Evolutionary conservation across 2,329 filamentous ascomycete species (phyloP).

Genomic region (Ramichloridium luteum): DNA sequence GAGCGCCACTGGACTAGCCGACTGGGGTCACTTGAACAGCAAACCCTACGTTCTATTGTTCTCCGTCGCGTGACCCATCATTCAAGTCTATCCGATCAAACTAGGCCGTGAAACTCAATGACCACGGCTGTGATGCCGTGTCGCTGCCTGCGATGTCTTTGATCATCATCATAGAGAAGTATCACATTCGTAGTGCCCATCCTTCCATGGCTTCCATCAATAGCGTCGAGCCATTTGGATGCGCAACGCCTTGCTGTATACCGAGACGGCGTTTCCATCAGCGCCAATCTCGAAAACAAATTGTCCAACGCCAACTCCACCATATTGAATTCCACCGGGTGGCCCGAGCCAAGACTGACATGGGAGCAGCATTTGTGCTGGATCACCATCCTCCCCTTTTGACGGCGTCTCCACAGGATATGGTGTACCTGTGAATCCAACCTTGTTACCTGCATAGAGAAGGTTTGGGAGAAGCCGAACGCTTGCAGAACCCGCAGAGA

Average conservation of each 20-base stretch:
- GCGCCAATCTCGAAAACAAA: conserved; percentile 2
- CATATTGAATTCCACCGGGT: neutral
- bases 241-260: conserved; percentile 1
- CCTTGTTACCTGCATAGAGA: conserved; percentile 1
- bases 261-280: neutral
- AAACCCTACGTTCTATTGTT: no score
- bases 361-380: neutral
- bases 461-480: conserved; percentile 1
- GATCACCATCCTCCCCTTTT: neutral
- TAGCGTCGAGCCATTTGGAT: no score
- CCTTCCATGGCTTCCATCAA: no score
- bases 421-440: conserved; percentile 2
- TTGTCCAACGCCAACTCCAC: conserved; percentile 1
- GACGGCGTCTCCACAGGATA: neutral
- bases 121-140: no score
- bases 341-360: neutral
- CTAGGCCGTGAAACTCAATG: no score
- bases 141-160: no score
- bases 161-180: no score
- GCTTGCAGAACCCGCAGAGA: neutral
- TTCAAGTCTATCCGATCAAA: no score
- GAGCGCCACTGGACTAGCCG: no score
- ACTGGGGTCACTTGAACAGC: no score
- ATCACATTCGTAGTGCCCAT: no score
- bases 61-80: no score